A percentile compares a stretch with the other conserved stretches of the same genome.
Evolutionary conservation across 441 rosid genomes (phyloP).

Genomic region (Pelargonium cotyledonis): DNA sequence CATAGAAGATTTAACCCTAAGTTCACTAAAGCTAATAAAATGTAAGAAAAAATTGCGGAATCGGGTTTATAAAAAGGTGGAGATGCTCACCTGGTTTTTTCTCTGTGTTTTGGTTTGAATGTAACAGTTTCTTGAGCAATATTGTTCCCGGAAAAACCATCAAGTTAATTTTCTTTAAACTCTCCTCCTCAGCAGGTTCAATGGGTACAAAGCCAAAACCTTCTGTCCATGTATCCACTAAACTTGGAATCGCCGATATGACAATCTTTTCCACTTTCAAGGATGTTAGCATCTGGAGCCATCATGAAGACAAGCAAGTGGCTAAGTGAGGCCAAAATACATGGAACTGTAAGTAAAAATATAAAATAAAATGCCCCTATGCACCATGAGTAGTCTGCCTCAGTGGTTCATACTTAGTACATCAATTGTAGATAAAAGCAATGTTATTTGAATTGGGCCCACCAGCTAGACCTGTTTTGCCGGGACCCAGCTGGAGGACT

Average conservation of each 20-base stretch:
- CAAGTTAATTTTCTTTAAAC: conserved; percentile 56
- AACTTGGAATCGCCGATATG: conserved; percentile 76
- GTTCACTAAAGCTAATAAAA: neutral
- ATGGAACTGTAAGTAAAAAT: too few relatives aligned
- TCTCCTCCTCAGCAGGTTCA: conserved; percentile 47
- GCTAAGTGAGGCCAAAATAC: neutral
- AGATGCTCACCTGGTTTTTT: conserved; percentile 6
- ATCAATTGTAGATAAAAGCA: too few relatives aligned
- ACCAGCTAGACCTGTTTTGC: too few relatives aligned
- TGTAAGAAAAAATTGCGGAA: neutral
- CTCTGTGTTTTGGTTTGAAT: conserved; percentile 27
- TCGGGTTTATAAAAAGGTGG: neutral
- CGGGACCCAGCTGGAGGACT: too few relatives aligned
- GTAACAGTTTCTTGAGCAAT: conserved; percentile 56
- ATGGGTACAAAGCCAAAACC: conserved; percentile 75
- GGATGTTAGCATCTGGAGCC: conserved; percentile 58
- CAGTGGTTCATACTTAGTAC: too few relatives aligned
- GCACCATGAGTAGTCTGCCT: too few relatives aligned
- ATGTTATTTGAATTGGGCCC: too few relatives aligned
- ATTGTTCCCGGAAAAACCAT: conserved; percentile 87
- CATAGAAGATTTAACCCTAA: too few relatives aligned
- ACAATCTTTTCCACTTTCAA: conserved; percentile 81
- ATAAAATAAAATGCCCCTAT: too few relatives aligned
- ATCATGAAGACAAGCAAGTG: conserved; percentile 20
- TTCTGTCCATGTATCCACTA: conserved; percentile 75